Evolutionary conservation across 2,329 filamentous ascomycete species (phyloP).

Genomic region (Fusarium udum): DNA sequence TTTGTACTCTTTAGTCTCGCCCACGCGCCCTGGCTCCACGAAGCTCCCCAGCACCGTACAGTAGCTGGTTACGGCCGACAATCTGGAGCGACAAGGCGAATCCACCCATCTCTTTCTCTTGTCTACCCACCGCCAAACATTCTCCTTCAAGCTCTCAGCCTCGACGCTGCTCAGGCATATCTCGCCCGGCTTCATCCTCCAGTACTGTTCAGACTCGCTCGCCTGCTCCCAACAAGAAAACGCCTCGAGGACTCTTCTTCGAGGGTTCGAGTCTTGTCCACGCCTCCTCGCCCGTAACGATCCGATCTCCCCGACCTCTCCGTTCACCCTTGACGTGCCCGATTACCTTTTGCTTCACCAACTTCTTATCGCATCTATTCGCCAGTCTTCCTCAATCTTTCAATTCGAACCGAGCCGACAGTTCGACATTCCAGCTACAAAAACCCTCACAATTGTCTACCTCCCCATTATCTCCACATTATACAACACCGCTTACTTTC

Average conservation of each 20-base stretch:
- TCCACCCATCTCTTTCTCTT: slow-evolving; percentile 37
- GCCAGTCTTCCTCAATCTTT: slow-evolving; percentile 5
- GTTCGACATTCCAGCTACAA: not conserved
- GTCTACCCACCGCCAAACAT: slow-evolving; percentile 39
- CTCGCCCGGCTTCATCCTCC: slow-evolving; percentile 23
- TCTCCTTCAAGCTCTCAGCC: slow-evolving; percentile 38
- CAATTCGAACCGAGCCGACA: slow-evolving; percentile 4
- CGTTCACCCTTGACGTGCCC: slow-evolving; percentile 30
- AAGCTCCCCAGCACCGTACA: slow-evolving; percentile 35
- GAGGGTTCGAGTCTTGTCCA: slow-evolving; percentile 5
- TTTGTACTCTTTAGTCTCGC: slow-evolving; percentile 40
- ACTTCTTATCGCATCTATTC: slow-evolving; percentile 27
- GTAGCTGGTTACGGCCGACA: slow-evolving; percentile 31
- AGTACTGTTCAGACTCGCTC: slow-evolving; percentile 6
- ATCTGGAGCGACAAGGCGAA: slow-evolving; percentile 38
- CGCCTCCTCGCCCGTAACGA: slow-evolving; percentile 24
- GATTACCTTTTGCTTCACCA: slow-evolving; percentile 31
- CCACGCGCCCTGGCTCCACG: slow-evolving; percentile 40
- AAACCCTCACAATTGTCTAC: not conserved
- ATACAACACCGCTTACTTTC: slow-evolving; percentile 24
- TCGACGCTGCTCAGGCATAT: slow-evolving; percentile 28
- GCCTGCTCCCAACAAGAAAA: not conserved
- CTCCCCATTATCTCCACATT: slow-evolving; percentile 2
- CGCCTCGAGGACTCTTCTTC: not conserved
- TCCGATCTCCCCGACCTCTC: slow-evolving; percentile 29